Evolutionary conservation across 345 rosid genomes (phyloP).

Genomic region (Durio zibethinus): DNA sequence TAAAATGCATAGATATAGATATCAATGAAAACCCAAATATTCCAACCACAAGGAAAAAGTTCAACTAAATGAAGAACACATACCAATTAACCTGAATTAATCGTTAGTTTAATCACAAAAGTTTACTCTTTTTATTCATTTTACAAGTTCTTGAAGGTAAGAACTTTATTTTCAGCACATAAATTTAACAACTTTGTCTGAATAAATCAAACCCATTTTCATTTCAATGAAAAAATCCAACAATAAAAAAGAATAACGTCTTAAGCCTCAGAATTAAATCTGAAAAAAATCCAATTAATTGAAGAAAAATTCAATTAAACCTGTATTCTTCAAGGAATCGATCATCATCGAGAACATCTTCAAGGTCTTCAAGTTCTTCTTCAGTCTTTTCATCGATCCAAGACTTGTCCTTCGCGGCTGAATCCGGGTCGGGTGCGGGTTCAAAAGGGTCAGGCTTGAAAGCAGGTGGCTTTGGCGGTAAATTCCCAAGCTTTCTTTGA

Average conservation of each 20-base stretch:
- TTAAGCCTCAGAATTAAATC: not conserved
- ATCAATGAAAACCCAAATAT: not conserved
- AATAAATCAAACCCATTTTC: not conserved
- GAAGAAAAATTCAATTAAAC: constrained; percentile 24
- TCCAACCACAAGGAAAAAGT: too few species aligned
- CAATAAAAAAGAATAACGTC: not conserved
- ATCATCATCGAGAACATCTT: constrained; percentile 64
- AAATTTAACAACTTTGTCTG: not conserved
- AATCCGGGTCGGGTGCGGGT: constrained; percentile 60
- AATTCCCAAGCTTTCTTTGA: constrained; percentile 89
- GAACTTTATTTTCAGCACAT: not conserved
- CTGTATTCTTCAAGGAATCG: constrained; percentile 92
- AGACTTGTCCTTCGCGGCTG: constrained; percentile 57
- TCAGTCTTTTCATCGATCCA: constrained; percentile 73
- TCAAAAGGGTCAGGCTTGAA: constrained; percentile 85
- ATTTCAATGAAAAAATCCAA: not conserved
- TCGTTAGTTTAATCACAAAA: not conserved
- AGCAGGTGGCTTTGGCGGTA: constrained; percentile 74
- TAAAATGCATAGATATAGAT: not conserved
- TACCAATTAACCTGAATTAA: not conserved
- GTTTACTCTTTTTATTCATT: not conserved
- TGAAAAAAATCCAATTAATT: not conserved
- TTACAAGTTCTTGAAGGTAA: not conserved
- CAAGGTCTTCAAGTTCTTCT: constrained; percentile 83
- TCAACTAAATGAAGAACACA: too few species aligned